Base-by-base conservation (phyloP, 139 green algal species). In the Chlorella vulgaris region DNA sequence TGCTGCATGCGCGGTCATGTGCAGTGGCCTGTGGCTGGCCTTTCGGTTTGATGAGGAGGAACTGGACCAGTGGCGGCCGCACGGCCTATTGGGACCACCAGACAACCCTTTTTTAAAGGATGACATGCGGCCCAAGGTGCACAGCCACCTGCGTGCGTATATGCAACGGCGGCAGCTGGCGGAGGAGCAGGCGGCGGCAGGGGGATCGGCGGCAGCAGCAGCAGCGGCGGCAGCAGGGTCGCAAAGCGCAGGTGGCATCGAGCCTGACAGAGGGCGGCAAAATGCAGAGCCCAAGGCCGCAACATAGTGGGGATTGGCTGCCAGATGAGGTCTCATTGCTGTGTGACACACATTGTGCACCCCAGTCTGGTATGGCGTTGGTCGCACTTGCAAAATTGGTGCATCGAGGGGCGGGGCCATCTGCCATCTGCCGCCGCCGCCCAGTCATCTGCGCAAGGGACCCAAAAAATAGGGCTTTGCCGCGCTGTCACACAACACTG, bases 11-110 rank as follows among this genome's bases (percentile, higher is more conserved):
- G 5, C 53, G 29, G 33, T 29, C 28, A 7, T 68, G 36, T 50
- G 33, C 71, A 79, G 73, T 1, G 73, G 73, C 73, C 67, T 79
- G 73, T 79, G 73, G 73, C 67, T 79, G 53, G 73, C 73, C 26
- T 50, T 68, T 26, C 61, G 31, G 6, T 51, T 79, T 33, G 58
- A 50, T 13, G 51, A 67, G 4, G 53, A 39, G 0, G 51, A 36
- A 7, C 19, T 24, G 1, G 65, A 29, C 73, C 19, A 15, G 4
- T 79, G 50, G 51, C 50, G 73, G 5, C 73, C 73, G 7, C 35
- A 79, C 36, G 73, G 73, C 8, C 36, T 79, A 2, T 26, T 79
- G 73, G 35, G 29, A 35, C 73, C 73, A 3, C 73, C 73, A 19
- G 73, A 79, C 26, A 79, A 79, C 35, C 73, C 73, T 1, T 79